phyloP scores from a whole-genome alignment of 257 asterid genomes.

The Plantago elongata region DNA sequence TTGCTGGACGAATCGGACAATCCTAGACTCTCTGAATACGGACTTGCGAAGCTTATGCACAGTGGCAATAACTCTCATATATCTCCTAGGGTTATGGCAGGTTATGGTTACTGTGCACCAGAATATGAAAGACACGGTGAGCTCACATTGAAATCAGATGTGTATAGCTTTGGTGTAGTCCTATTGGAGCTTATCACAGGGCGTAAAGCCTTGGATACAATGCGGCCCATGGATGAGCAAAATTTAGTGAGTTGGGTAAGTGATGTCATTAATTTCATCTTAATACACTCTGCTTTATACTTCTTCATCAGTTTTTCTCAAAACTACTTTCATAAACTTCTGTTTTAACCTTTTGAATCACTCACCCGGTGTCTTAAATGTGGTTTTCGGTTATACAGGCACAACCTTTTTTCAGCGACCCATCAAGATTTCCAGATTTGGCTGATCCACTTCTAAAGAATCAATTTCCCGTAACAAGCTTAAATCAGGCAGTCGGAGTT shows the following conservation, averaged over 20 bases:
- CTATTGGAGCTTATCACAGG: conserved; percentile 79
- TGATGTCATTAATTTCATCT: neutral
- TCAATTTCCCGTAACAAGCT: conserved; percentile 45
- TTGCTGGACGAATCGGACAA: conserved; percentile 50
- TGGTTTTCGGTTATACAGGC: conserved; percentile 40
- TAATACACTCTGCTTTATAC: neutral
- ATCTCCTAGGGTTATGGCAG: conserved; percentile 55
- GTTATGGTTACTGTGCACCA: conserved; percentile 74
- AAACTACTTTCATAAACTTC: too few relatives aligned
- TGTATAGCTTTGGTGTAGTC: conserved; percentile 76
- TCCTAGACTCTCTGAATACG: conserved; percentile 70
- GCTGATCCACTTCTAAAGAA: conserved; percentile 65
- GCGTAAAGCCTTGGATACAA: conserved; percentile 60
- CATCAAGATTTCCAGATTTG: conserved; percentile 64
- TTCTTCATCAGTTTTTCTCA: too few relatives aligned
- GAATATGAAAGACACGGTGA: conserved; percentile 69
- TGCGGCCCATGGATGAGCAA: conserved; percentile 56
- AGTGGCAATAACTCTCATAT: conserved; percentile 46
- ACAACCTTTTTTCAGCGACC: conserved; percentile 58
- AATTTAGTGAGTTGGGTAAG: conserved; percentile 72
- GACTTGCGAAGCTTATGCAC: conserved; percentile 70
- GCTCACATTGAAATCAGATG: conserved; percentile 67
- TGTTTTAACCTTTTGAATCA: neutral
- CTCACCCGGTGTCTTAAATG: conserved; percentile 7
- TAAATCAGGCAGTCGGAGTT: conserved; percentile 78